These are phyloP conservation scores for Taphrina betulina DNA, from an alignment of 1,139 yeast genomes.

Conservation along the genomic window DNA sequence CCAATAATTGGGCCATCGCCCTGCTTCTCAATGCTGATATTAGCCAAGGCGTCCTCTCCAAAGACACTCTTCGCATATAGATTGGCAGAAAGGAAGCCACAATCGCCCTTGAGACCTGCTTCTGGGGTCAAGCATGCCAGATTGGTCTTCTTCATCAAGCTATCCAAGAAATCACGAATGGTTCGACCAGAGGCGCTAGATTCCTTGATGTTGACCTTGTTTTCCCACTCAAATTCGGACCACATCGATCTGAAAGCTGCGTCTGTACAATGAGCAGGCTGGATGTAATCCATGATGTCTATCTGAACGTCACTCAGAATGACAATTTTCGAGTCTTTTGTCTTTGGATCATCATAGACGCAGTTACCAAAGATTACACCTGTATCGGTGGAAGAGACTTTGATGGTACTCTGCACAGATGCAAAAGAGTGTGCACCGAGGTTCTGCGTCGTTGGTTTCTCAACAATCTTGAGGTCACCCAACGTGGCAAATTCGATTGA, in stretches of 20 bases:
- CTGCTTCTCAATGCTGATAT: conserved; percentile 85
- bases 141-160: conserved; percentile 77
- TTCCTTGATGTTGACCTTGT: conserved; percentile 87
- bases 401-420: conserved; percentile 80
- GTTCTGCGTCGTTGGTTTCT: conserved; percentile 87
- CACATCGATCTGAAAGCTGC: conserved; percentile 94
- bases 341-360: conserved; percentile 93
- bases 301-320: conserved; percentile 93
- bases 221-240: conserved; percentile 99
- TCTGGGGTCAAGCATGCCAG: conserved; percentile 94
- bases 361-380: conserved; percentile 97
- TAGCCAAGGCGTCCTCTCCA: conserved; percentile 97
- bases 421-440: conserved; percentile 96
- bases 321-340: conserved; percentile 84
- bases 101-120: conserved; percentile 57
- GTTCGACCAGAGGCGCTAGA: conserved; percentile 44
- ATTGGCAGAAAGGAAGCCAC: conserved; percentile 92
- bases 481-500: conserved; percentile 94
- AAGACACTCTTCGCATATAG: conserved; percentile 88
- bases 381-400: conserved; percentile 95
- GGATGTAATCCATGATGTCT: conserved; percentile 95
- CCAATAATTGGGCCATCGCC: conserved; percentile 75
- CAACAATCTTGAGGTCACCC: conserved; percentile 93
- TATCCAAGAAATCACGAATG: conserved; percentile 75
- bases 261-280: conserved; percentile 88